Percentiles rank a stretch among this genome's conserved stretches.
Conservation (phyloP, 2,329 filamentous ascomycete genomes). For the Alternaria gansuensis region DNA sequence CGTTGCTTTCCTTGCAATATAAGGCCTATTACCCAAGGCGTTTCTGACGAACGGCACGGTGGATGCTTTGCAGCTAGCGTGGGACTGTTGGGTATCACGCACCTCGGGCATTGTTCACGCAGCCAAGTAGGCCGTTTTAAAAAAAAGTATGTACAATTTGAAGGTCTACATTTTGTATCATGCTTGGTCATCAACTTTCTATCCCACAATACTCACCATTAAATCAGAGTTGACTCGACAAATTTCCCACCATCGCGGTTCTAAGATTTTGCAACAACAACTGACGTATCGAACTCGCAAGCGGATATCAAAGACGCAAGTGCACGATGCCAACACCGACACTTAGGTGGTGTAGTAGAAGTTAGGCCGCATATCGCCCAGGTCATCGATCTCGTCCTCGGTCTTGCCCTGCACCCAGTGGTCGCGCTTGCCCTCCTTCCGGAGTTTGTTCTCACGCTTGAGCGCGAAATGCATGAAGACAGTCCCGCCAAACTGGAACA, state of each 20-base stretch:
- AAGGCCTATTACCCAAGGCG: no score
- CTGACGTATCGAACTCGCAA: not conserved
- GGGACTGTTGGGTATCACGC: not conserved
- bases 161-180: no score
- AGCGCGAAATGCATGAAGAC: slow-evolving; percentile 71
- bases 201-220: slow-evolving; percentile 2
- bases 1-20: not conserved
- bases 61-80: not conserved
- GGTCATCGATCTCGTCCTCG: slow-evolving; percentile 67
- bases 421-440: slow-evolving; percentile 71
- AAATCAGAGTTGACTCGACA: not conserved
- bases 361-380: slow-evolving; percentile 75
- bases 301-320: not conserved
- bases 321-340: not conserved
- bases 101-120: not conserved
- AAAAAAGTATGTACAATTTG: not conserved
- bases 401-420: slow-evolving; percentile 72
- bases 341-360: slow-evolving; percentile 72
- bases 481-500: slow-evolving; percentile 77
- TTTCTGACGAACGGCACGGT: slow-evolving; percentile 9
- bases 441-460: slow-evolving; percentile 72
- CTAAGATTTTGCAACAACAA: not conserved
- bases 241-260: not conserved
- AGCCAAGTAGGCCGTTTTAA: not conserved
- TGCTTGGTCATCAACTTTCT: not conserved